phyloP scores from a whole-genome alignment of 108 stramenopile genomes.

The Parietichytrium sp. region DNA sequence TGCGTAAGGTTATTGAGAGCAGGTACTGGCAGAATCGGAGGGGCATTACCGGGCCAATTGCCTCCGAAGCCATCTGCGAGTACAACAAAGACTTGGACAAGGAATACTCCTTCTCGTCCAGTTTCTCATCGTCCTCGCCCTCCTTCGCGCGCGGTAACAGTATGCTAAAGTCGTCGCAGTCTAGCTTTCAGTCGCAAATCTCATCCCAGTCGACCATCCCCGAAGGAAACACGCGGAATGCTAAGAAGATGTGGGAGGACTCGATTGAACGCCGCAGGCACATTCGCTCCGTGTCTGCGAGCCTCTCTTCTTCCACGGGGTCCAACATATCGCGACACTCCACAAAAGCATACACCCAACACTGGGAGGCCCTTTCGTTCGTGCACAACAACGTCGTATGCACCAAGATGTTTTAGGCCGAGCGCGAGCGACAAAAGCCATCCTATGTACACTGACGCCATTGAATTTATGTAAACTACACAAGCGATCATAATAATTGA shows the following conservation, averaged over 20 bases:
- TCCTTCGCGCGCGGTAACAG: background rate
- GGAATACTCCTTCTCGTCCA: slow-evolving; percentile 36
- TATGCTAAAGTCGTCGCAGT: background rate
- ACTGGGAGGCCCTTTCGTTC: slow-evolving; percentile 23
- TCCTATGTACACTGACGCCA: no score
- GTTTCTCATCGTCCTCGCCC: background rate
- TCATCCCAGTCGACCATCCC: background rate
- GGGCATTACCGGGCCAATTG: background rate
- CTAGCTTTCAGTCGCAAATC: background rate
- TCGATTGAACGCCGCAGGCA: no score
- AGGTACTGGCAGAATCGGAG: background rate
- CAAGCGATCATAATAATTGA: no score
- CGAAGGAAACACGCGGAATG: background rate
- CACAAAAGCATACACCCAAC: slow-evolving; percentile 1
- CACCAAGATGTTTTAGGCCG: background rate
- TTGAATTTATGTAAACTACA: no score
- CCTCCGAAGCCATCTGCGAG: background rate
- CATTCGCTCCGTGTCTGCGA: background rate
- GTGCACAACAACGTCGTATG: slow-evolving; percentile 7
- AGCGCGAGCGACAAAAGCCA: no score
- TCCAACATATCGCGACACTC: background rate
- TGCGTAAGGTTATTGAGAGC: slow-evolving; percentile 32
- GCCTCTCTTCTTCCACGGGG: background rate
- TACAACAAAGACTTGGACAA: background rate
- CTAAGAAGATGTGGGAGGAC: background rate